Evolutionary conservation across 2,329 filamentous ascomycete species (phyloP).

Genomic region (Alternaria tenuissima): DNA sequence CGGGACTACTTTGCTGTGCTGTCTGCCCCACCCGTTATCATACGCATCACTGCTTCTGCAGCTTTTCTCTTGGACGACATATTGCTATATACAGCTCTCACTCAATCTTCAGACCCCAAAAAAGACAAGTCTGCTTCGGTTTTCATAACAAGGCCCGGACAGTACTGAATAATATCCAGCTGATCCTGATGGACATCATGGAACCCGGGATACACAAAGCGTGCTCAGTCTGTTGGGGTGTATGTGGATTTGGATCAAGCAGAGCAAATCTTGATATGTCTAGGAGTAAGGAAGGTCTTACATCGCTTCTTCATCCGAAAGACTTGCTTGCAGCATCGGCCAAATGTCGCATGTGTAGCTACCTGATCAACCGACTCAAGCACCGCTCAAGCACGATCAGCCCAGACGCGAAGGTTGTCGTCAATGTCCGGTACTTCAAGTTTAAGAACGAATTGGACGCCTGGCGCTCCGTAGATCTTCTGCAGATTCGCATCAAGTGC

Average conservation of each 20-base stretch:
- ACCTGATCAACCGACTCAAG: background rate
- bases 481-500: background rate
- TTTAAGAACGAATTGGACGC: background rate
- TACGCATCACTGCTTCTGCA: background rate
- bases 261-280: background rate
- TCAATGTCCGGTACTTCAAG: background rate
- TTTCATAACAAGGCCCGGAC: background rate
- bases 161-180: background rate
- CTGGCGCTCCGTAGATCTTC: background rate
- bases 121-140: background rate
- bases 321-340: background rate
- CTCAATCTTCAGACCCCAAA: background rate
- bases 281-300: background rate
- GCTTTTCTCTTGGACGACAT: background rate
- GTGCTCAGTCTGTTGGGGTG: background rate
- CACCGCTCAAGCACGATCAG: background rate
- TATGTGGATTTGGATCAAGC: conserved; percentile 1
- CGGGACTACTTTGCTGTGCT: background rate
- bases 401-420: background rate
- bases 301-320: background rate
- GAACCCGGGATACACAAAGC: background rate
- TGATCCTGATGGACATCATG: background rate
- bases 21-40: background rate
- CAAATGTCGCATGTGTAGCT: background rate
- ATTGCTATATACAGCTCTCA: background rate